Conservation (phyloP, 2,329 filamentous ascomycete species). For the Sporothrix curviconia region DNA sequence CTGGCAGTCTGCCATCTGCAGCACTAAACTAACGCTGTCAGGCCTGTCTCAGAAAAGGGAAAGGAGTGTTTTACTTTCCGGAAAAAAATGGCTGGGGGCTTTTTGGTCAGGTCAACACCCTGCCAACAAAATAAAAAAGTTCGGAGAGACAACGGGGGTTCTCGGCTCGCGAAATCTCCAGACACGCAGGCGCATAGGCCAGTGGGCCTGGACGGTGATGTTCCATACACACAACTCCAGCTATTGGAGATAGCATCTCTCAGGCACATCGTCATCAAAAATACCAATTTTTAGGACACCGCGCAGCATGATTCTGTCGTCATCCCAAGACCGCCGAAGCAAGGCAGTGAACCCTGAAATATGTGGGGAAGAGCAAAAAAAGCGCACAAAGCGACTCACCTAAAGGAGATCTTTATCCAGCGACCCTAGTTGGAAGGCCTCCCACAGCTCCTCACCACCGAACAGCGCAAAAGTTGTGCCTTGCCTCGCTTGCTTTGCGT, state of each 20-base stretch:
- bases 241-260: neutral
- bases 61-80: neutral
- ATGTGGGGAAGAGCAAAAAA: neutral
- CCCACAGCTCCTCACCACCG: no score
- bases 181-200: neutral
- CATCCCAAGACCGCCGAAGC: neutral
- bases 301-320: neutral
- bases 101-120: neutral
- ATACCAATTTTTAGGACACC: neutral
- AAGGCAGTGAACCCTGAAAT: neutral
- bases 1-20: neutral
- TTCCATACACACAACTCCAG: neutral
- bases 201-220: neutral
- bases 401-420: slow-evolving; percentile 2
- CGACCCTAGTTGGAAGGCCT: neutral
- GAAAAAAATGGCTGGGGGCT: neutral
- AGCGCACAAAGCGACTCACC: neutral
- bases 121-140: neutral
- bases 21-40: neutral
- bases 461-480: no score
- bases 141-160: neutral
- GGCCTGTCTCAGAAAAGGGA: neutral
- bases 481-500: neutral
- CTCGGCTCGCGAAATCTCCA: neutral
- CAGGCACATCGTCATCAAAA: neutral